phyloP scores from a whole-genome alignment of 2,329 filamentous ascomycete genomes.

The Zelopaecilomyces penicillatus region DNA sequence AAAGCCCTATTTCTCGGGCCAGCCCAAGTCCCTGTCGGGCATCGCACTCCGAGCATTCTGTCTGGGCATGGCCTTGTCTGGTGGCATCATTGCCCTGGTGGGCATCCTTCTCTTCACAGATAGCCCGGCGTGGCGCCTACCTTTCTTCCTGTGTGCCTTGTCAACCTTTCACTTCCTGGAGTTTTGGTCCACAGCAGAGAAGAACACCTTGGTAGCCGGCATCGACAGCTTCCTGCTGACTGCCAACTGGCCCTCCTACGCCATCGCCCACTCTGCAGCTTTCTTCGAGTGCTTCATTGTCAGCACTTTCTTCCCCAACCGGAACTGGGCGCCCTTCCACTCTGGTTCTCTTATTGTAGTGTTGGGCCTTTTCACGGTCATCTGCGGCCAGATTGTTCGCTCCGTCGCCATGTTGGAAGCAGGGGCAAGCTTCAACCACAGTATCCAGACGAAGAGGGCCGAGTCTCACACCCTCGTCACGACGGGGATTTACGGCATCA shows the following conservation, averaged over 20 bases:
- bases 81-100: conserved; percentile 22
- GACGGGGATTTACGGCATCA: conserved; percentile 63
- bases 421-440: conserved; percentile 85
- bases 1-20: conserved; percentile 33
- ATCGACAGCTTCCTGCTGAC: conserved; percentile 74
- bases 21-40: conserved; percentile 49
- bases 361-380: conserved; percentile 55
- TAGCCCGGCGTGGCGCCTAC: conserved; percentile 50
- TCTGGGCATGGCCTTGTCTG: conserved; percentile 39
- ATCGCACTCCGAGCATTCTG: conserved; percentile 51
- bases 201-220: conserved; percentile 67
- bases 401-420: conserved; percentile 84
- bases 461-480: conserved; percentile 73
- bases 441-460: conserved; percentile 63
- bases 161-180: conserved; percentile 91
- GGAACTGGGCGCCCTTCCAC: conserved; percentile 38
- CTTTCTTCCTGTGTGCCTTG: conserved; percentile 61
- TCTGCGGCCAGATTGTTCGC: conserved; percentile 65
- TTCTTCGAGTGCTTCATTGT: conserved; percentile 63
- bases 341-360: conserved; percentile 34
- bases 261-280: conserved; percentile 70
- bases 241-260: conserved; percentile 77
- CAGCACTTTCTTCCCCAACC: conserved; percentile 43
- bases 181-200: conserved; percentile 80
- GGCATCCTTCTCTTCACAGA: conserved; percentile 27